Base-by-base conservation (phyloP, 495 filamentous ascomycete species). In the Aspergillus incahuasiensis region DNA sequence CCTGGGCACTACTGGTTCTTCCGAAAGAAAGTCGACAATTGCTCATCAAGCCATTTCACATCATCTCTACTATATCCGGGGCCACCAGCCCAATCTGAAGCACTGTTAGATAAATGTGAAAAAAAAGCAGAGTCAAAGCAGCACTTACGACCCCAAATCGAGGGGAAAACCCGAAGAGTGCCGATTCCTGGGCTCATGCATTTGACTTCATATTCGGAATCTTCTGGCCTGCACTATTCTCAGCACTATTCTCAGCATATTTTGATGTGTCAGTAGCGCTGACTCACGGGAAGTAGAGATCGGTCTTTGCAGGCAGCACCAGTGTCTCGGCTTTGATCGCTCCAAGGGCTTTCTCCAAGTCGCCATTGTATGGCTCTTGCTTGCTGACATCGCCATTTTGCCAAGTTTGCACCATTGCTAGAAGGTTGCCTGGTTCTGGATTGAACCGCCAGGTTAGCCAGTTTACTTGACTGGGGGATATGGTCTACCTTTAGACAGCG, bases 371-470 rank as follows among this genome's bases (percentile, higher is more conserved):
- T 21, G 79, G 80, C 46, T 79, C 78, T 61, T 87, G 84, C 25
- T 77, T 62, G 1, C 83, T 84, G 54, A 81, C 79, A 60, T 90
- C 83, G 24, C 78, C 87, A 52, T 79, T 75, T 67, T 90, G 86
- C 87, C 87, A 90, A n/a, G 86, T 89, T 50, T 84, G 78, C 5
- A 84, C 64, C 85, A 89, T 86, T 1, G 76, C 78, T 1, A 88
- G 68, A 55, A 89, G 69, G 55, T 87, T 86, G 57, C 85, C 85
- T 0, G 85, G 84, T 46, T 88, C 84, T 86, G 50, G 0, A 18
- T 30, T 20, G 8, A 38, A 58, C 13, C 48, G 15, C 20, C 35
- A 16, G 47, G 48, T 19, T 24, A 28, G 24, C 11, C 19, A 9
- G 11, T 11, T 18, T 4, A 32, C 41, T 11, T 38, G 6, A 30